Conservation (phyloP, 495 filamentous ascomycete genomes). For the Lentithecium fluviatile region DNA sequence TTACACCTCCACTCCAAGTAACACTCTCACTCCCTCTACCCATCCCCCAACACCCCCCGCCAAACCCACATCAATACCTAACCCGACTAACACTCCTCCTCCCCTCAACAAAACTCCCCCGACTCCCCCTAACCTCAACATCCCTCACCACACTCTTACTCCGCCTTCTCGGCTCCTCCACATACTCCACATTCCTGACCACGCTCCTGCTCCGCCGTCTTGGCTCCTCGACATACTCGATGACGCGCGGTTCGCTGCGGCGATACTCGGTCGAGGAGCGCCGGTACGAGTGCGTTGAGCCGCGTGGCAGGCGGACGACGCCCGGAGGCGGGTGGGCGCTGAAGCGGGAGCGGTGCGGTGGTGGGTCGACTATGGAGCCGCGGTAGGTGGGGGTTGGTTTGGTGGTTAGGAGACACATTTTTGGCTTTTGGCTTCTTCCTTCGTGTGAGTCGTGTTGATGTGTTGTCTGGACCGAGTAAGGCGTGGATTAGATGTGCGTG, state of each 20-base stretch:
- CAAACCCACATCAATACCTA: neutral
- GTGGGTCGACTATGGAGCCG: slow-evolving; percentile 24
- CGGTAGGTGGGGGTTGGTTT: slow-evolving; percentile 2
- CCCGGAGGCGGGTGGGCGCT: slow-evolving; percentile 27
- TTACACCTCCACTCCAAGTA: no score
- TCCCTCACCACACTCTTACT: slow-evolving; percentile 11
- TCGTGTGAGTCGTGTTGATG: no score
- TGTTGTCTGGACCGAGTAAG: no score
- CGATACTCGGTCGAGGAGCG: slow-evolving; percentile 8
- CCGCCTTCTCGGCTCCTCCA: no score
- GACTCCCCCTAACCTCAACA: neutral
- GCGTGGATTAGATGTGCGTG: no score
- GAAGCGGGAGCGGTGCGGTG: slow-evolving; percentile 27
- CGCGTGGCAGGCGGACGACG: slow-evolving; percentile 26
- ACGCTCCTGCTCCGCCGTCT: slow-evolving; percentile 9
- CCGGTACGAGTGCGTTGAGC: slow-evolving; percentile 22
- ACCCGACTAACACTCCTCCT: slow-evolving; percentile 25
- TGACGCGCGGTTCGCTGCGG: neutral
- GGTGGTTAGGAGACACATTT: slow-evolving; percentile 32
- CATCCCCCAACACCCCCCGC: no score
- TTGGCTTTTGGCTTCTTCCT: no score
- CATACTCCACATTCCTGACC: neutral
- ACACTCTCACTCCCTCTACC: no score
- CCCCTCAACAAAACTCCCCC: slow-evolving; percentile 15
- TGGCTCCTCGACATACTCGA: slow-evolving; percentile 6